Evolutionary conservation across 1,284 basidiomycete genomes (phyloP), one percentile per base, ranked within the genome.

Genomic region (Papiliotrema fonsecae): DNA sequence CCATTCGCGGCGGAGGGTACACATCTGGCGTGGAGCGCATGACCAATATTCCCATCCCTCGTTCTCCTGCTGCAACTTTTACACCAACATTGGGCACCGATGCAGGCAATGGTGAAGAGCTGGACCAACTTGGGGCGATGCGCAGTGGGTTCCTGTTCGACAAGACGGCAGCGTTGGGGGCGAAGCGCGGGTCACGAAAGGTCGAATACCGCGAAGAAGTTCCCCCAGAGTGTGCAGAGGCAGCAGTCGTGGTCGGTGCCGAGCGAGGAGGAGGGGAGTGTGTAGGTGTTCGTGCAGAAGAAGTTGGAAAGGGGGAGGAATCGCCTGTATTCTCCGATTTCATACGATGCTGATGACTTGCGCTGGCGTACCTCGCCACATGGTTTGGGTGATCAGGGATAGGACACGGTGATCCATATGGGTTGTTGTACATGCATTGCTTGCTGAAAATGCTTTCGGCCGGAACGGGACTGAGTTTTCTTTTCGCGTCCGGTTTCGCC

Each of bases 51-150:
- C 49, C 49, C 10, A 40, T 43, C 13, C 49, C 49, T 26, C 42
- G 26, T n/a, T 37, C 30, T 25, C 43, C 41, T 18, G 44, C 50
- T 6, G 42, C 47, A 14, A 49, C 42, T 26, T 42, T 44, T 14
- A 47, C 44, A 13, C 48, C 45, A 18, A 51, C 49, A 18, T 30
- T 30, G 14, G 38, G 31, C 7, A 32, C 3, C 10, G 26, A 30
- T 2, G 53, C 10, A 35, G 39, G 18, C 11, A 39, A 39, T 11
- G 50, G 18, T 2, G 55, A 49, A n/a, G 51, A 46, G 18, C n/a
- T n/a, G n/a, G 51, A n/a, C 56, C 61, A 64, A 10, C 49, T 49
- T 0, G 62, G 62, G 0, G 57, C 58, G 9, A 62, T 52, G 18
- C 50, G 50, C 3, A 64, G 49, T 4, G 39, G 40, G 22, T 39